phyloP scores from a whole-genome alignment of 2,329 filamentous ascomycete species.

The Exophiala calicioides region DNA sequence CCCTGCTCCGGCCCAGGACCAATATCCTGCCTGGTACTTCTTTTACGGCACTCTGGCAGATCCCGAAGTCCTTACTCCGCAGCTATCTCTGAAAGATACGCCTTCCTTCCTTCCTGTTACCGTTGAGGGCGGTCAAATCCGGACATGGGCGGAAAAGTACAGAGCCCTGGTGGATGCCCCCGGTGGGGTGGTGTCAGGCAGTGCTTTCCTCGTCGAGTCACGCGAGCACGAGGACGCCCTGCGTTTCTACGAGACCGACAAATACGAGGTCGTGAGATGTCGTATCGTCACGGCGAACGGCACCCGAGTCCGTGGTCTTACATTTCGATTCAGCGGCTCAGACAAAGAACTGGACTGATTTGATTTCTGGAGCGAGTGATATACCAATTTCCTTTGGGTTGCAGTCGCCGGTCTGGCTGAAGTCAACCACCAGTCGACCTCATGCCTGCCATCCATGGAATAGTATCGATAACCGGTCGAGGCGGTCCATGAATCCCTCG shows the following conservation, averaged over 20 bases:
- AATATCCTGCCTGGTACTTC: slow-evolving; percentile 47
- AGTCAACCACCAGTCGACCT: too few relatives aligned
- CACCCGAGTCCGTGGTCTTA: slow-evolving; percentile 12
- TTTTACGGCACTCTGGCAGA: slow-evolving; percentile 46
- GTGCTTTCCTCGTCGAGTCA: slow-evolving; percentile 35
- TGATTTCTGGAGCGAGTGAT: not conserved
- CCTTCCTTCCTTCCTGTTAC: slow-evolving; percentile 34
- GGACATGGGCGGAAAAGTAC: slow-evolving; percentile 44
- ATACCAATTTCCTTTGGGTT: too few relatives aligned
- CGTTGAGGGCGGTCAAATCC: slow-evolving; percentile 36
- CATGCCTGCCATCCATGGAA: too few relatives aligned
- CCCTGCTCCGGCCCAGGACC: slow-evolving; percentile 31
- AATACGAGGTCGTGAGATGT: slow-evolving; percentile 43
- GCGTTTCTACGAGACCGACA: slow-evolving; percentile 40
- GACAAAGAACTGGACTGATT: slow-evolving; percentile 8
- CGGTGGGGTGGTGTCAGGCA: slow-evolving; percentile 32
- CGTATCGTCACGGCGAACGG: slow-evolving; percentile 31
- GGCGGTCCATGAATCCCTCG: too few relatives aligned
- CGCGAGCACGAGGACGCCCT: slow-evolving; percentile 39
- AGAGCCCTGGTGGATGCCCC: slow-evolving; percentile 41
- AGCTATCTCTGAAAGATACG: slow-evolving; percentile 35
- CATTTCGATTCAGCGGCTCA: slow-evolving; percentile 18
- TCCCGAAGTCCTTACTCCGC: slow-evolving; percentile 33
- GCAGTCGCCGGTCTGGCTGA: too few relatives aligned
- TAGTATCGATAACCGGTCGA: too few relatives aligned